Conservation (phyloP, 306 rosid genomes). For the Cotoneaster glaucophyllus region DNA sequence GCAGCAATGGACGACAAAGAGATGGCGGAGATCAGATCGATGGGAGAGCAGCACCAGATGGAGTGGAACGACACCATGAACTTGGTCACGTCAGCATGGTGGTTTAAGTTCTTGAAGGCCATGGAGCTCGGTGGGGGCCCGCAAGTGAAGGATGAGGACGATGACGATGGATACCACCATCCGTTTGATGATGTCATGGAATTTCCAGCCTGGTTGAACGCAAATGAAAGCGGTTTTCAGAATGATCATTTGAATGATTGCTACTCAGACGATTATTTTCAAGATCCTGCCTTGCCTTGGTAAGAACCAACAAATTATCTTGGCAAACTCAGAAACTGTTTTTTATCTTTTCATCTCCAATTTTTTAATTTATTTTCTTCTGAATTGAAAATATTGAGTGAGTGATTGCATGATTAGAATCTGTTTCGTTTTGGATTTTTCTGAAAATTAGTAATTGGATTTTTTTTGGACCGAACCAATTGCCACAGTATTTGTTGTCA, state of each 20-base stretch:
- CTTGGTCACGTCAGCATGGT: slow-evolving; percentile 75
- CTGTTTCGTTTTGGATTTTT: neutral
- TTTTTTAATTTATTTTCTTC: neutral
- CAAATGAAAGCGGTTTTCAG: slow-evolving; percentile 51
- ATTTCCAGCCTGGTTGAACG: slow-evolving; percentile 74
- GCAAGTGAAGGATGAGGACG: slow-evolving; percentile 29
- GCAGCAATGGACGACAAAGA: slow-evolving; percentile 71
- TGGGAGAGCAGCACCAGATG: slow-evolving; percentile 77
- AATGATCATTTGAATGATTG: slow-evolving; percentile 28
- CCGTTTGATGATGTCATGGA: slow-evolving; percentile 51
- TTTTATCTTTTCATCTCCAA: neutral
- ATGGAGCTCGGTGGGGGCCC: slow-evolving; percentile 36
- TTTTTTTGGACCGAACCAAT: neutral
- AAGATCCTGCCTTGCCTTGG: slow-evolving; percentile 70
- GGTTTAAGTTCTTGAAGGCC: slow-evolving; percentile 66
- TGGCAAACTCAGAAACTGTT: neutral
- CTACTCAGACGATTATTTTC: slow-evolving; percentile 39
- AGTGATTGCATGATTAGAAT: neutral
- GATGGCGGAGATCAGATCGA: slow-evolving; percentile 72
- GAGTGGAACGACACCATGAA: slow-evolving; percentile 80
- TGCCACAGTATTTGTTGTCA: neutral
- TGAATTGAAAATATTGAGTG: neutral
- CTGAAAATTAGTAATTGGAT: slow-evolving; percentile 1
- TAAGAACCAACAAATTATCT: slow-evolving; percentile 19
- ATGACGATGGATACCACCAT: slow-evolving; percentile 16